Percentiles rank a stretch among this genome's conserved stretches.
phyloP scores from a whole-genome alignment of 805 yeast species.

The Sugiyamaella boreocaroliniensis region DNA sequence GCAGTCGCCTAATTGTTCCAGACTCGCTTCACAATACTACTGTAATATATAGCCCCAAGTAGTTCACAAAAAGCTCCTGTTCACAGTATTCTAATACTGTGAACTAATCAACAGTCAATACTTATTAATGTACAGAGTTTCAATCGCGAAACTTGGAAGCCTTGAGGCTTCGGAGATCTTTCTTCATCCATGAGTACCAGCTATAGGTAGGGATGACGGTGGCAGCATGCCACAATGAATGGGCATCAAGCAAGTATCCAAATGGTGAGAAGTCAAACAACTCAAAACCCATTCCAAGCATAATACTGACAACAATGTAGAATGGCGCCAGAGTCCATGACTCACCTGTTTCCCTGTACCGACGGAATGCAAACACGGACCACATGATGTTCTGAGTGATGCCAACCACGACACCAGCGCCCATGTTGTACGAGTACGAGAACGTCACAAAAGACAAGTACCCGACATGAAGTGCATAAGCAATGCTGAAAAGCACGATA shows the following conservation, averaged over 20 bases:
- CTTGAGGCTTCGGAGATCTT: conserved; percentile 24
- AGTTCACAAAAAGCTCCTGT: no score
- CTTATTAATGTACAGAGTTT: neutral
- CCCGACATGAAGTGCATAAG: conserved; percentile 59
- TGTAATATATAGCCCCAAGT: no score
- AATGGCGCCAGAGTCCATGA: conserved; percentile 48
- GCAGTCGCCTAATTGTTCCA: neutral
- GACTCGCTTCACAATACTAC: neutral
- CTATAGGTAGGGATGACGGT: conserved; percentile 75
- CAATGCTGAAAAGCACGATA: conserved; percentile 37
- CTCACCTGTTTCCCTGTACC: conserved; percentile 21
- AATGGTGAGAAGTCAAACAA: conserved; percentile 82
- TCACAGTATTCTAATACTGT: no score
- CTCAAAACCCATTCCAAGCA: conserved; percentile 81
- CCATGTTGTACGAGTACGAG: conserved; percentile 93
- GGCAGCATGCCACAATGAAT: conserved; percentile 86
- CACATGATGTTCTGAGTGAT: conserved; percentile 60
- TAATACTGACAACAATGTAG: conserved; percentile 44
- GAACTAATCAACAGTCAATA: no score
- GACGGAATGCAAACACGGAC: conserved; percentile 30
- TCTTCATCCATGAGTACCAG: conserved; percentile 52
- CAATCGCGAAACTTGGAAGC: conserved; percentile 4
- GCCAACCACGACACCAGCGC: conserved; percentile 76
- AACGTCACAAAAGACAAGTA: conserved; percentile 61
- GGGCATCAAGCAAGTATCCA: conserved; percentile 72